Conservation (phyloP, 148 eudicot species). For the Rhododendron molle region DNA sequence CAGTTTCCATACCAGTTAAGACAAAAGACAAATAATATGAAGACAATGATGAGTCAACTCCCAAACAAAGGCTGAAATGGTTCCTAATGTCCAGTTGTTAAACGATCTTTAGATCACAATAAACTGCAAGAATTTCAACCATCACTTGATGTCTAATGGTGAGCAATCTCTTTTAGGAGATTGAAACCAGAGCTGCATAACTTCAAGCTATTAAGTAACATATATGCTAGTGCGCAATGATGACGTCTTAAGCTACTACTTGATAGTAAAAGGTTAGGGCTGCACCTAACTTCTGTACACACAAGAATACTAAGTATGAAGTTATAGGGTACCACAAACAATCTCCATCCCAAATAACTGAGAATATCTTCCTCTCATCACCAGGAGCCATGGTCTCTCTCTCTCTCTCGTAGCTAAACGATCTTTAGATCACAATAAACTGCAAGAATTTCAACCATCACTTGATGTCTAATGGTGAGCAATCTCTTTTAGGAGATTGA, state of each 20-base stretch:
- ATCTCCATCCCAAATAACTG: background rate
- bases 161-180: background rate
- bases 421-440: background rate
- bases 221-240: background rate
- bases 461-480: background rate
- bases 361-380: background rate
- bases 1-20: background rate
- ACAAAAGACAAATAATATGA: background rate
- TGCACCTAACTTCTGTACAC: background rate
- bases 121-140: background rate
- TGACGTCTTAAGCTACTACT: too few relatives aligned
- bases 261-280: background rate
- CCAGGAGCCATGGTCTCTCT: background rate
- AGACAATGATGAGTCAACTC: background rate
- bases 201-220: background rate
- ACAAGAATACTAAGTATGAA: background rate
- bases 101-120: background rate
- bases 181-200: too few relatives aligned
- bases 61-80: background rate
- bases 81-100: background rate
- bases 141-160: background rate
- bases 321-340: background rate
- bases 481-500: background rate
- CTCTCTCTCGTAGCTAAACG: background rate
- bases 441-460: background rate